phyloP scores from a whole-genome alignment of 805 yeast species.

The Sungouiella thailandica region DNA sequence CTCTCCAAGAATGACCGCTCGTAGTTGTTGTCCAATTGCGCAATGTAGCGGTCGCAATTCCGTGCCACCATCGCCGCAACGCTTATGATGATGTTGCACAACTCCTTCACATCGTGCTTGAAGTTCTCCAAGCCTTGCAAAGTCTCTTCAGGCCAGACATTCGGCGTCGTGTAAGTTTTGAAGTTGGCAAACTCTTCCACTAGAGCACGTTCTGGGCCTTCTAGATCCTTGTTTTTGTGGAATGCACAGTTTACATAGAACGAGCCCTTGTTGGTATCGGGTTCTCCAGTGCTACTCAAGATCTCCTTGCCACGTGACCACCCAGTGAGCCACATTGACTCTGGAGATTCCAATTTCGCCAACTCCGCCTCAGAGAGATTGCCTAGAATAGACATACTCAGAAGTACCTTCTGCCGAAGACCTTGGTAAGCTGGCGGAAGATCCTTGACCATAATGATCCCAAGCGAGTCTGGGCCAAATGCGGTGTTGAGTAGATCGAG shows the following conservation, averaged over 20 bases:
- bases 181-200: conserved; percentile 25
- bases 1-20: conserved; percentile 42
- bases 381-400: conserved; percentile 39
- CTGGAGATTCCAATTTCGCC: conserved; percentile 40
- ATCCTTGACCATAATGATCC: conserved; percentile 45
- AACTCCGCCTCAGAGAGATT: conserved; percentile 31
- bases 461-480: conserved; percentile 53
- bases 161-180: conserved; percentile 44
- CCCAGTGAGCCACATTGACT: conserved; percentile 50
- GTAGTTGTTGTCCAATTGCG: conserved; percentile 22
- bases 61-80: conserved; percentile 47
- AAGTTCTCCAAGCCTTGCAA: conserved; percentile 25
- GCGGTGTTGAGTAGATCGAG: conserved; percentile 35
- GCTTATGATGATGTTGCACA: conserved; percentile 43
- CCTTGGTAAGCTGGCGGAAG: conserved; percentile 35
- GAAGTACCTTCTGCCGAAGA: conserved; percentile 40
- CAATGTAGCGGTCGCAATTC: conserved; percentile 47
- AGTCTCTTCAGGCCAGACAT: conserved; percentile 45
- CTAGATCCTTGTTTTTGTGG: conserved; percentile 36
- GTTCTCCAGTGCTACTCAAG: conserved; percentile 35
- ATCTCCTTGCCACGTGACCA: conserved; percentile 59
- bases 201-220: conserved; percentile 41
- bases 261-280: conserved; percentile 52
- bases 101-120: conserved; percentile 30
- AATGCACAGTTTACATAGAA: conserved; percentile 57